Evolutionary conservation across 371 early-diverging fungal genomes (phyloP).

Genomic region (Apophysomyces sp.): DNA sequence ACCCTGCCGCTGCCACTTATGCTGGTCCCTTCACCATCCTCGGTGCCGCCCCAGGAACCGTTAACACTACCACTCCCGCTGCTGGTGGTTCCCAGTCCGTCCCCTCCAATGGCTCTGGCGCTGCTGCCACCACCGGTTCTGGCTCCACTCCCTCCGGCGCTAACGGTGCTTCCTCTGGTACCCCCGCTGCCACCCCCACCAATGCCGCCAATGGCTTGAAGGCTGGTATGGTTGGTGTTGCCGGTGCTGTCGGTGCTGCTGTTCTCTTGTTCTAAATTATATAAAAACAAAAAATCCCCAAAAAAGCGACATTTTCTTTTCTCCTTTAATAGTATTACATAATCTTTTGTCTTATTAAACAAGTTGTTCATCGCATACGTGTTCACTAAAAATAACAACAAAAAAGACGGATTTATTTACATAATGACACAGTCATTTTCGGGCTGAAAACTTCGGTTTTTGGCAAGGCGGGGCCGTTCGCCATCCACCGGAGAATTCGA

Average conservation of each 20-base stretch:
- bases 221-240: background rate
- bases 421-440: constrained; percentile 1
- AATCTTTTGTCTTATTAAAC: background rate
- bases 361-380: background rate
- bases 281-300: too few relatives aligned
- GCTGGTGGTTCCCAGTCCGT: background rate
- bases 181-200: background rate
- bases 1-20: background rate
- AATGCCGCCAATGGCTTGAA: background rate
- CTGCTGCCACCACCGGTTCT: background rate
- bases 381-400: background rate
- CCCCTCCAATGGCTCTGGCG: background rate
- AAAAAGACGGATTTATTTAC: background rate
- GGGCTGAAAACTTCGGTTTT: background rate
- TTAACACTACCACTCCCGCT: background rate
- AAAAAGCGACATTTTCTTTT: background rate
- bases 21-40: background rate
- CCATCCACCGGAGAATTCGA: background rate
- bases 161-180: background rate
- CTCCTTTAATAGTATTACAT: background rate
- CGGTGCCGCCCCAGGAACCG: background rate
- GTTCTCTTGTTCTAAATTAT: background rate
- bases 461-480: background rate
- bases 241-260: background rate
- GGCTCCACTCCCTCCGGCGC: background rate